These are phyloP conservation scores for Yamadazyma kanchanaburiensis DNA, from an alignment of 1,139 yeast species.

Conservation along the genomic window DNA sequence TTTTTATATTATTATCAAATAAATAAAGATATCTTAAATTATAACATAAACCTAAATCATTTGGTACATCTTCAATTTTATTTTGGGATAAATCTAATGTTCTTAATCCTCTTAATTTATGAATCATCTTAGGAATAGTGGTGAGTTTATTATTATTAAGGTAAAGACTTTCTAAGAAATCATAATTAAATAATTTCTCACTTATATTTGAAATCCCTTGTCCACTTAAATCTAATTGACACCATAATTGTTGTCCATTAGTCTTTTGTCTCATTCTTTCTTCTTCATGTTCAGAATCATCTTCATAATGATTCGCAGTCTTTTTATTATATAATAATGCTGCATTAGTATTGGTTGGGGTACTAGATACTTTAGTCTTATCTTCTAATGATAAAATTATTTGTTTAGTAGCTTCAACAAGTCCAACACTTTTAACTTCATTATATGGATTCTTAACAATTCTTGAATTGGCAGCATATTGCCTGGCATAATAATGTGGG, in stretches of 20 bases:
- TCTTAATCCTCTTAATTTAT: constrained; percentile 68
- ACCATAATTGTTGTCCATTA: constrained; percentile 83
- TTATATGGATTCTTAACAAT: constrained; percentile 46
- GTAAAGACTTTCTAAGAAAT: constrained; percentile 82
- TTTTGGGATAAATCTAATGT: constrained; percentile 86
- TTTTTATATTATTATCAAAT: constrained; percentile 78
- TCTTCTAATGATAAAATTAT: constrained; percentile 44
- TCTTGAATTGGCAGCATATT: constrained; percentile 80
- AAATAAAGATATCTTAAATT: constrained; percentile 78
- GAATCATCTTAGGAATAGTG: constrained; percentile 65
- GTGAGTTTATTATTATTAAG: constrained; percentile 82
- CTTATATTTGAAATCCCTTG: constrained; percentile 74
- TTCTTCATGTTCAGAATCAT: constrained; percentile 76
- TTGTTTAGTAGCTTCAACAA: constrained; percentile 56
- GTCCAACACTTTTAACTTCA: constrained; percentile 40
- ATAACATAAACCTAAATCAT: constrained; percentile 79
- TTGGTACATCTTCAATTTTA: constrained; percentile 65
- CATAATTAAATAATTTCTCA: constrained; percentile 74
- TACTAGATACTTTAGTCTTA: constrained; percentile 25
- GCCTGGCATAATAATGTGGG: constrained; percentile 90
- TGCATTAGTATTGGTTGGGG: constrained; percentile 25
- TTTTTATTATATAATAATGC: constrained; percentile 64
- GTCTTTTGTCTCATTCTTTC: constrained; percentile 69
- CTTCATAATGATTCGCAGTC: constrained; percentile 53
- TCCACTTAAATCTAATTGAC: constrained; percentile 88